Conservation (phyloP, 306 rosid species). For the Rubus parviflorus region DNA sequence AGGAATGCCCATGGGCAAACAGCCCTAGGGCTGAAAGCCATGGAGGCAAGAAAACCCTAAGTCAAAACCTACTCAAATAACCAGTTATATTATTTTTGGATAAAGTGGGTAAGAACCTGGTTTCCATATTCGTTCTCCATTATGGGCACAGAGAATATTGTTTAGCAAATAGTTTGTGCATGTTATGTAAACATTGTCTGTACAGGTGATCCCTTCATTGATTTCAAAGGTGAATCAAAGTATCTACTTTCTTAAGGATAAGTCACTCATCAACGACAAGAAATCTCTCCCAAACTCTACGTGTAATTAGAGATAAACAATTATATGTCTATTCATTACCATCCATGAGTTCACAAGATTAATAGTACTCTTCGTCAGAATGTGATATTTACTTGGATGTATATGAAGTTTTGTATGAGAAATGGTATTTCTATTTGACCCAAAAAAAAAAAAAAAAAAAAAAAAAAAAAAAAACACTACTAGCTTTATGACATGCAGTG, state of each 20-base stretch:
- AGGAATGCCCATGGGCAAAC: too few relatives aligned
- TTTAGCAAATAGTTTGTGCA: background rate
- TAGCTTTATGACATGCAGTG: too few relatives aligned
- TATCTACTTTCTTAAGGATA: background rate
- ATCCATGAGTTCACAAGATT: background rate
- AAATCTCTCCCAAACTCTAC: background rate
- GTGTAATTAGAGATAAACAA: background rate
- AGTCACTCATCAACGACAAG: background rate
- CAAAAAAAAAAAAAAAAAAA: too few relatives aligned
- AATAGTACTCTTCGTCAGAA: background rate
- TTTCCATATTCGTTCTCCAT: background rate
- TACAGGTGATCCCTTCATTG: background rate
- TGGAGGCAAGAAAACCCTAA: too few relatives aligned
- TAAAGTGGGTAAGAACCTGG: background rate
- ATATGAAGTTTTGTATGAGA: background rate
- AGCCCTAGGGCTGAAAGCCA: too few relatives aligned
- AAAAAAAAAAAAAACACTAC: too few relatives aligned
- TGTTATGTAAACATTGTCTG: background rate
- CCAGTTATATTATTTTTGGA: constrained; percentile 6
- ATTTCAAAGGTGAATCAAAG: background rate
- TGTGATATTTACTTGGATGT: background rate
- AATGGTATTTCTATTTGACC: too few relatives aligned
- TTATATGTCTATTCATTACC: background rate
- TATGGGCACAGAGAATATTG: background rate
- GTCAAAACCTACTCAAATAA: too few relatives aligned